Evolutionary conservation across 768 basidiomycete species (phyloP).

Genomic region (Gelatoporia subvermispora): DNA sequence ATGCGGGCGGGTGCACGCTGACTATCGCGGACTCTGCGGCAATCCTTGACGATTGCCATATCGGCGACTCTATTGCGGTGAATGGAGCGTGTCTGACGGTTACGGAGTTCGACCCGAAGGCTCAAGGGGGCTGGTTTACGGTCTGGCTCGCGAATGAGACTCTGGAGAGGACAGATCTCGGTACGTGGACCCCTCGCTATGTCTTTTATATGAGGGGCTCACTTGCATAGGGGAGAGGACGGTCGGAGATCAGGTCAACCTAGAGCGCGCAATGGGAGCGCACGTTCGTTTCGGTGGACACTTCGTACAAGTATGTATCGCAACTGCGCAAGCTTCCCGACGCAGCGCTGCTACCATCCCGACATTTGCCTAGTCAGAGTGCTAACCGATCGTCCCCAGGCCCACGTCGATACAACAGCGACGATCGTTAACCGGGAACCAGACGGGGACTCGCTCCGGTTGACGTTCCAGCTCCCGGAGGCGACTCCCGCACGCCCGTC

Average conservation of each 20-base stretch:
- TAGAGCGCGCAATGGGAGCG: constrained; percentile 92
- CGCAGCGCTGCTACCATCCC: no score
- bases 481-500: constrained; percentile 54
- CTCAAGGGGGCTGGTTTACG: constrained; percentile 76
- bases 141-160: constrained; percentile 98
- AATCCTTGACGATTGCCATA: constrained; percentile 82
- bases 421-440: constrained; percentile 55
- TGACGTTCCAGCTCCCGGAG: constrained; percentile 72
- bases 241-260: constrained; percentile 78
- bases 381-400: no score
- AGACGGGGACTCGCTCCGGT: constrained; percentile 87
- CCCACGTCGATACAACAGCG: constrained; percentile 90
- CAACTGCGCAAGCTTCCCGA: neutral
- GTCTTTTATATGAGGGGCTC: neutral
- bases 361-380: no score
- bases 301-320: constrained; percentile 78
- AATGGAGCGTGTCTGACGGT: constrained; percentile 84
- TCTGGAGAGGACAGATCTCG: constrained; percentile 83
- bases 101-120: constrained; percentile 65
- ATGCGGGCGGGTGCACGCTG: constrained; percentile 76
- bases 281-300: constrained; percentile 94
- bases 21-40: constrained; percentile 65
- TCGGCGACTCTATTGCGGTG: constrained; percentile 93
- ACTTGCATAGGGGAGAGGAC: constrained; percentile 59
- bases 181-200: constrained; percentile 36